A percentile compares a stretch with the other conserved stretches of the same genome.
Conservation (phyloP, 352 stramenopile species). For the Phytophthora pluvialis region DNA sequence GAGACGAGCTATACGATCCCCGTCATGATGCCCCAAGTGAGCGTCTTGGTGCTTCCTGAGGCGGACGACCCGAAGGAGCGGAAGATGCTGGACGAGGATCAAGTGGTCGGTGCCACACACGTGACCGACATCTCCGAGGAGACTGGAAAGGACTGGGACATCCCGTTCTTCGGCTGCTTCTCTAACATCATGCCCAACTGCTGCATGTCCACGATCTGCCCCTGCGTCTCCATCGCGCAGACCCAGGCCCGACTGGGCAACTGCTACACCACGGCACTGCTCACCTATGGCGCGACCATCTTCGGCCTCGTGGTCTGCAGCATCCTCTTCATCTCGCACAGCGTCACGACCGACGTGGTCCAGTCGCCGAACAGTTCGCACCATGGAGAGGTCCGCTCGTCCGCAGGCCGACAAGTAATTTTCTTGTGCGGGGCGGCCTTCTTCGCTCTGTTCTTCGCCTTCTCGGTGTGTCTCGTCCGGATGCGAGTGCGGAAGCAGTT, state of each 20-base stretch:
- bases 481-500: conserved; percentile 42
- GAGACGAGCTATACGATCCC: conserved; percentile 28
- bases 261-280: conserved; percentile 33
- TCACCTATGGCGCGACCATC: conserved; percentile 34
- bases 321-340: conserved; percentile 39
- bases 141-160: conserved; percentile 31
- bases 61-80: conserved; percentile 19
- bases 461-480: conserved; percentile 41
- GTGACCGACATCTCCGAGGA: conserved; percentile 22
- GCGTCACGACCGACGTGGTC: conserved; percentile 13
- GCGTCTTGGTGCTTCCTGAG: conserved; percentile 7
- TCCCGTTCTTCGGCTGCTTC: conserved; percentile 49
- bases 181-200: conserved; percentile 46
- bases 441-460: conserved; percentile 30
- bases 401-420: conserved; percentile 21
- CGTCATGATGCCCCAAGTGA: conserved; percentile 30
- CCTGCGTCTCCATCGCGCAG: conserved; percentile 49
- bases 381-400: conserved; percentile 11
- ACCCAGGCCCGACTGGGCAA: conserved; percentile 39
- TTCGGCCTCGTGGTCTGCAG: conserved; percentile 42
- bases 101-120: conserved; percentile 23
- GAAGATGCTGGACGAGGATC: conserved; percentile 18
- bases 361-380: not conserved
- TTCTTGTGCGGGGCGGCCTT: conserved; percentile 26
- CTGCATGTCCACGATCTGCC: conserved; percentile 46